Conservation (phyloP, 257 asterid genomes). For the Nemophila menziesii region DNA sequence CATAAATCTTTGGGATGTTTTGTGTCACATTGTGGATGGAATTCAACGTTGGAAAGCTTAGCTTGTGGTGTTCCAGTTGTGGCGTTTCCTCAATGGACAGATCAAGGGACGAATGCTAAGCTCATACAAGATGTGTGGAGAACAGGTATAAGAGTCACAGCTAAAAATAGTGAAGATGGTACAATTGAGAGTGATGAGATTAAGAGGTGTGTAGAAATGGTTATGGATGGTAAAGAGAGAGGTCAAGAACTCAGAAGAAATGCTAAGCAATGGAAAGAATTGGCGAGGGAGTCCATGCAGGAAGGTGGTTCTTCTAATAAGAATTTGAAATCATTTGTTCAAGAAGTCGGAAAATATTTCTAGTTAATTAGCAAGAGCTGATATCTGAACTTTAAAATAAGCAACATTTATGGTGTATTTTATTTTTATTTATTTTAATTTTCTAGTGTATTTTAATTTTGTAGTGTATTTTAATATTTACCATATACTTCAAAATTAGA, state of each 20-base stretch:
- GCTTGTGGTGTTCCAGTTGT: slow-evolving; percentile 32
- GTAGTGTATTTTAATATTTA: no score
- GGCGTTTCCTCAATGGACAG: slow-evolving; percentile 37
- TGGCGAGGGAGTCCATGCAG: slow-evolving; percentile 24
- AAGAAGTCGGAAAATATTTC: slow-evolving; percentile 6
- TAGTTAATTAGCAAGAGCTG: no score
- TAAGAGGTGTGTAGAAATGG: slow-evolving; percentile 20
- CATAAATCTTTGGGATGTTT: slow-evolving; percentile 11
- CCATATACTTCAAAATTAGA: no score
- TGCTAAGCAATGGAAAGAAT: slow-evolving; percentile 28
- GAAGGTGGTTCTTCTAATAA: slow-evolving; percentile 23
- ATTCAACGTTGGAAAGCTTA: slow-evolving; percentile 33
- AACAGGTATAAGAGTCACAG: slow-evolving; percentile 25
- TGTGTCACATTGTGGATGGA: slow-evolving; percentile 39
- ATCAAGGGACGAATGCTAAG: slow-evolving; percentile 39
- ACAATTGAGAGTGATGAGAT: slow-evolving; percentile 20
- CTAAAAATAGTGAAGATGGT: slow-evolving; percentile 4
- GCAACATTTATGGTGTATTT: no score
- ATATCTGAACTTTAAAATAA: no score
- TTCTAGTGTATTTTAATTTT: no score
- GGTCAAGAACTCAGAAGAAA: slow-evolving; percentile 17
- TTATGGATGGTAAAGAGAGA: slow-evolving; percentile 17
- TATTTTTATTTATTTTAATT: no score
- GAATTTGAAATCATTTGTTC: slow-evolving; percentile 22
- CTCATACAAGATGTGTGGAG: slow-evolving; percentile 37